Conservation (phyloP, 805 yeast species). For the Yarrowia sp. region DNA sequence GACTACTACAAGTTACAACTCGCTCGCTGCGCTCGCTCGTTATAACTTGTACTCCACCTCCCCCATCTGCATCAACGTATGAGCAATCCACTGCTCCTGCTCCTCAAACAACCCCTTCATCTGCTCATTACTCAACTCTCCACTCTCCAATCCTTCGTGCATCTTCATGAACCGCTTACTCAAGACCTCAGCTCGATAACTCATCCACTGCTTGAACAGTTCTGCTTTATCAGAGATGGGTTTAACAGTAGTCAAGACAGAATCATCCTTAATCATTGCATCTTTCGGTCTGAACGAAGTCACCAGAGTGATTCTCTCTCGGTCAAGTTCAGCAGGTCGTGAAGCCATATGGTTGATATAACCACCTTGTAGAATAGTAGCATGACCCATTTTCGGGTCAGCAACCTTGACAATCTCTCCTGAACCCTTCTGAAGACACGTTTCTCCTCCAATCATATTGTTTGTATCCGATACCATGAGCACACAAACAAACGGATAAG, state of each 20-base stretch:
- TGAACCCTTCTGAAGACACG: neutral
- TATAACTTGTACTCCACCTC: slow-evolving; percentile 8
- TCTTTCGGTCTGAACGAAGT: neutral
- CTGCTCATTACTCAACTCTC: neutral
- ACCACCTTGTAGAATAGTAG: neutral
- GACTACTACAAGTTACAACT: no score
- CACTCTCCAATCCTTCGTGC: slow-evolving; percentile 5
- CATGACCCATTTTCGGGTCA: slow-evolving; percentile 5
- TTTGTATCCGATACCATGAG: slow-evolving; percentile 60
- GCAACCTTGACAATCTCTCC: slow-evolving; percentile 8
- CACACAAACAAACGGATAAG: slow-evolving; percentile 65
- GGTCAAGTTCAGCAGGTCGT: neutral
- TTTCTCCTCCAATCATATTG: slow-evolving; percentile 34
- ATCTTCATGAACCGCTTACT: neutral
- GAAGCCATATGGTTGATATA: slow-evolving; percentile 15
- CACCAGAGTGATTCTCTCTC: slow-evolving; percentile 7
- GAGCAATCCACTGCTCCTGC: slow-evolving; percentile 13
- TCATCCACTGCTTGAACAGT: slow-evolving; percentile 18
- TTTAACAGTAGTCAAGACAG: neutral
- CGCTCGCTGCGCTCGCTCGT: neutral
- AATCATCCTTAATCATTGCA: slow-evolving; percentile 8
- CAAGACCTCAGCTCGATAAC: neutral
- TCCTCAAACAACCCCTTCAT: neutral
- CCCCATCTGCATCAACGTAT: slow-evolving; percentile 14
- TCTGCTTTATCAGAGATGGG: neutral